A percentile compares a stretch with the other conserved stretches of the same genome.
Conservation (phyloP, 1,284 basidiomycete genomes). For the Cerrena zonata region DNA sequence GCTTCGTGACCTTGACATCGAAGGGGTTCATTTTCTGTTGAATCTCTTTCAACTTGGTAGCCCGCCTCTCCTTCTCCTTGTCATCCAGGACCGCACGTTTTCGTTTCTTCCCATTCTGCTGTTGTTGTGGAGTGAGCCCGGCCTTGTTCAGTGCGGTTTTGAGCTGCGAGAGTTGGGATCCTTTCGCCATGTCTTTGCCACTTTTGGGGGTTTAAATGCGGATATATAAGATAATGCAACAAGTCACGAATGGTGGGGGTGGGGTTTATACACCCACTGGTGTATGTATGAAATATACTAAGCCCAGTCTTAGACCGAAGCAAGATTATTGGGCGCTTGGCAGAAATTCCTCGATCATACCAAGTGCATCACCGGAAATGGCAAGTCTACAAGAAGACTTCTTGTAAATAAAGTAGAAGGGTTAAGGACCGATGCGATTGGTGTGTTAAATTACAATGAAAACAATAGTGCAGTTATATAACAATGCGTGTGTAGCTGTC, state of each 20-base stretch:
- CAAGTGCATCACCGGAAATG: not conserved
- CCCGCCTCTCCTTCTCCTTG: conserved; percentile 73
- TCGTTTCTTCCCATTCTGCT: conserved; percentile 60
- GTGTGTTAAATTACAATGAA: too few species aligned
- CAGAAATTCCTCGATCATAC: not conserved
- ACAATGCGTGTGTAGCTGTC: too few species aligned
- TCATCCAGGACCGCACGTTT: conserved; percentile 56
- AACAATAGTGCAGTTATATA: too few species aligned
- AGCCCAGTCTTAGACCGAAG: too few species aligned
- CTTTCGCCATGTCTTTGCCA: conserved; percentile 61
- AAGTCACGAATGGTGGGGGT: too few species aligned
- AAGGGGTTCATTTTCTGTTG: conserved; percentile 87
- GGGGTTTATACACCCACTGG: too few species aligned
- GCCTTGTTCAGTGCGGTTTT: conserved; percentile 77
- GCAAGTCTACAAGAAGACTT: too few species aligned
- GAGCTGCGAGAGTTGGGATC: conserved; percentile 82
- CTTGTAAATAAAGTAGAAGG: too few species aligned
- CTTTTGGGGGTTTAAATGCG: too few species aligned
- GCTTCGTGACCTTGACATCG: conserved; percentile 83
- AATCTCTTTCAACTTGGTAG: conserved; percentile 80
- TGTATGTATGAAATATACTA: not conserved
- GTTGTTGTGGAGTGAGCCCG: conserved; percentile 60
- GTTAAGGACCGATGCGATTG: too few species aligned
- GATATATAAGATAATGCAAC: too few species aligned
- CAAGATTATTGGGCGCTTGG: not conserved